Evolutionary conservation across 345 rosid species (phyloP).

Genomic region (Ceriops zippeliana): DNA sequence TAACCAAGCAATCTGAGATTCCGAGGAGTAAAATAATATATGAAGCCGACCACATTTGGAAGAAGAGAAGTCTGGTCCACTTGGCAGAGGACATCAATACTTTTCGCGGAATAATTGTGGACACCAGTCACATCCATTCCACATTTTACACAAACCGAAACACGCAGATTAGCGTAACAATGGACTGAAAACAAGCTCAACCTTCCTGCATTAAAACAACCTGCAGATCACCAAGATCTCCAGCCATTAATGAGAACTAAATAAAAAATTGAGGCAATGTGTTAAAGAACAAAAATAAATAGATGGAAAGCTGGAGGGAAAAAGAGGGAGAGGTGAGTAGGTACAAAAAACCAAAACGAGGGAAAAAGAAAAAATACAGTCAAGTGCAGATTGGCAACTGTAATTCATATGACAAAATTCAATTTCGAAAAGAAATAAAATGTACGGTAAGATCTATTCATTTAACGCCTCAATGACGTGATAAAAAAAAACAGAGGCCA

Average conservation of each 20-base stretch:
- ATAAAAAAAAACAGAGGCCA: background rate
- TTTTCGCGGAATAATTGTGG: background rate
- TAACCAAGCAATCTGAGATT: slow-evolving; percentile 45
- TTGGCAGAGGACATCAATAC: background rate
- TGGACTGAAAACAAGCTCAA: background rate
- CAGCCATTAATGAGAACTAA: no score
- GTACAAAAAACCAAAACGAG: background rate
- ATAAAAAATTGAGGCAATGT: no score
- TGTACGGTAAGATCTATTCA: no score
- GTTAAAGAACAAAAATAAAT: background rate
- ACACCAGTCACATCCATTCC: background rate
- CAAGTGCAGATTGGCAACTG: background rate
- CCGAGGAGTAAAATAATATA: slow-evolving; percentile 21
- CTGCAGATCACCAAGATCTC: background rate
- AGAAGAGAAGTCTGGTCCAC: slow-evolving; percentile 3
- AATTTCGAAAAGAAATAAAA: background rate
- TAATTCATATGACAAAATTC: no score
- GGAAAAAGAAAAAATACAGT: background rate
- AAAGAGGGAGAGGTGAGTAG: background rate
- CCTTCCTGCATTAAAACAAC: background rate
- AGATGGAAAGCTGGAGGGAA: background rate
- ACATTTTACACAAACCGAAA: slow-evolving; percentile 10
- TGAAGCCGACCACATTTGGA: slow-evolving; percentile 14
- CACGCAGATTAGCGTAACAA: slow-evolving; percentile 24
- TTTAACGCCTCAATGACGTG: background rate